phyloP scores from a whole-genome alignment of 2,329 filamentous ascomycete species.

The Sarocladium kiliense region DNA sequence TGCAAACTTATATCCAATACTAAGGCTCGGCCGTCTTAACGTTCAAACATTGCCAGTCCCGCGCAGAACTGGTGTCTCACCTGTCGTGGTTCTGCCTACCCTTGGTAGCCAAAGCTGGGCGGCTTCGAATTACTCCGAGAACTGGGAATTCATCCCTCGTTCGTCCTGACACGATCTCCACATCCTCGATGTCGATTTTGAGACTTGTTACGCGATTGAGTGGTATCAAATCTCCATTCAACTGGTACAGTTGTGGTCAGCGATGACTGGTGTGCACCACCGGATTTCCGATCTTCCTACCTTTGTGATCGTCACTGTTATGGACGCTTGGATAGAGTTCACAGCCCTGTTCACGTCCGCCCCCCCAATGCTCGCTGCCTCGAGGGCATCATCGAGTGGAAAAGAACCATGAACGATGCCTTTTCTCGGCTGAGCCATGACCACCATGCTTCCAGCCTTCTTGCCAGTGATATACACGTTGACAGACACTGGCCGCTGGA shows the following conservation, averaged over 20 bases:
- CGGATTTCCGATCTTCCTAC: no score
- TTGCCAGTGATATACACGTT: slow-evolving; percentile 27
- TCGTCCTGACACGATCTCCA: background rate
- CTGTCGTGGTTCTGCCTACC: background rate
- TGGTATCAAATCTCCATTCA: slow-evolving; percentile 4
- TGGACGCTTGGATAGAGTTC: slow-evolving; percentile 18
- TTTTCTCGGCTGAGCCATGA: slow-evolving; percentile 29
- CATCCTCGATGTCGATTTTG: slow-evolving; percentile 11
- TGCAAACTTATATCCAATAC: no score
- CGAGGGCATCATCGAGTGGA: slow-evolving; percentile 58
- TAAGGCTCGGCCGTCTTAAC: no score
- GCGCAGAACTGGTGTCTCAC: no score
- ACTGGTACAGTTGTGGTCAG: background rate
- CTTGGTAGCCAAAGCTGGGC: background rate
- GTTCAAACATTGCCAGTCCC: no score
- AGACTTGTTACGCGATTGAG: background rate
- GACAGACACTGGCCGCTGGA: slow-evolving; percentile 30
- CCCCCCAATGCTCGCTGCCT: slow-evolving; percentile 44
- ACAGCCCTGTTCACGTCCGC: slow-evolving; percentile 17
- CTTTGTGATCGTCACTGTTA: slow-evolving; percentile 29
- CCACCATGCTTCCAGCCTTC: slow-evolving; percentile 26
- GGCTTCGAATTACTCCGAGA: background rate
- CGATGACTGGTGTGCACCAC: no score
- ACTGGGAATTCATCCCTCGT: slow-evolving; percentile 7
- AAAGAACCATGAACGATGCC: slow-evolving; percentile 27